These are phyloP conservation scores for Neolentinus lepideus DNA, from an alignment of 1,284 basidiomycete species.

Conservation along the genomic window DNA sequence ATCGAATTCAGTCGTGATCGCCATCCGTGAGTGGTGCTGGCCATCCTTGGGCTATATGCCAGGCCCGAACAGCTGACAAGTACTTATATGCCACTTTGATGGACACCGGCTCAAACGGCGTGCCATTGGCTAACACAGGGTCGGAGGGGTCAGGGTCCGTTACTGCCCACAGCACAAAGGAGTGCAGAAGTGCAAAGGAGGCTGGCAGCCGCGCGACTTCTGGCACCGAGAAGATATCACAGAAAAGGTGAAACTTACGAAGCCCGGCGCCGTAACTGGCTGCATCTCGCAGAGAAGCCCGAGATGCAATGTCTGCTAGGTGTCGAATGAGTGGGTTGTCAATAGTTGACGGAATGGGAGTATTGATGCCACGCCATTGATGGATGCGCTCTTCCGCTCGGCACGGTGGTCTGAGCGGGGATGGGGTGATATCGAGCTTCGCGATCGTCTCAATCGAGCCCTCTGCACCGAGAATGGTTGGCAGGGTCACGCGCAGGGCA, in stretches of 20 bases:
- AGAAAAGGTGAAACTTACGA: constrained; percentile 30
- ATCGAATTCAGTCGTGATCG: constrained; percentile 17
- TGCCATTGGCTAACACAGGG: constrained; percentile 11
- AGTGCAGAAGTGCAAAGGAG: constrained; percentile 21
- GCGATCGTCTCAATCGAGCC: constrained; percentile 4
- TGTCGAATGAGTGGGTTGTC: constrained; percentile 15
- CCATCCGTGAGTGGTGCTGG: constrained; percentile 15
- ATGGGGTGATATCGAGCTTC: constrained; percentile 12
- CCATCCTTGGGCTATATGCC: constrained; percentile 32
- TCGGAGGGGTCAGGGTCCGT: constrained; percentile 13
- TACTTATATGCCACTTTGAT: constrained; percentile 20
- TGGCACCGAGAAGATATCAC: constrained; percentile 26
- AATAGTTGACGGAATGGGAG: constrained; percentile 14
- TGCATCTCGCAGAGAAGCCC: constrained; percentile 18
- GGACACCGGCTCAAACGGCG: constrained; percentile 22
- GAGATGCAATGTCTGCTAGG: constrained; percentile 17
- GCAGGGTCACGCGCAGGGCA: constrained; percentile 5
- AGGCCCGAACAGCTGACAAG: constrained; percentile 25
- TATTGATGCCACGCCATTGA: constrained; percentile 24
- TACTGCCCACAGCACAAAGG: constrained; percentile 27
- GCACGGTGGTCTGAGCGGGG: constrained; percentile 19
- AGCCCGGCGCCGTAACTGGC: constrained; percentile 24
- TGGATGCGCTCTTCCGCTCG: constrained; percentile 20
- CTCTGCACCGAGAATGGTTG: not conserved
- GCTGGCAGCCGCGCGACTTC: constrained; percentile 24